phyloP scores from a whole-genome alignment of 2,329 filamentous ascomycete genomes.

The Alternaria conjuncta region DNA sequence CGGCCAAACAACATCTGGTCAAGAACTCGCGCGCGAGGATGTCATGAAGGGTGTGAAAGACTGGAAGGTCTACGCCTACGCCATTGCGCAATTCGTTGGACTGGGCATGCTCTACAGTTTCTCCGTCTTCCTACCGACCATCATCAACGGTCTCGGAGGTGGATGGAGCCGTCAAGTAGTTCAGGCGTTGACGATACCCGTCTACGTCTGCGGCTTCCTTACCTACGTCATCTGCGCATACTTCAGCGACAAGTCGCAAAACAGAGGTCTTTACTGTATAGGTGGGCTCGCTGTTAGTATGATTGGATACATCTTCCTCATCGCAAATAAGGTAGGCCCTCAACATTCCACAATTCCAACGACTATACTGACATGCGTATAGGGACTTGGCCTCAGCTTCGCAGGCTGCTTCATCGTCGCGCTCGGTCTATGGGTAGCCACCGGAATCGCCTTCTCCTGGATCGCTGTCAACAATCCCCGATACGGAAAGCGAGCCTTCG shows the following conservation, averaged over 20 bases:
- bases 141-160: slow-evolving; percentile 35
- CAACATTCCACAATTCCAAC: neutral
- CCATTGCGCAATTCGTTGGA: slow-evolving; percentile 54
- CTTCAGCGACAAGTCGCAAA: slow-evolving; percentile 33
- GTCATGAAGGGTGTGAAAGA: slow-evolving; percentile 56
- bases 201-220: slow-evolving; percentile 35
- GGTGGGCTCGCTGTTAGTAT: slow-evolving; percentile 47
- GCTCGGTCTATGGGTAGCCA: slow-evolving; percentile 33
- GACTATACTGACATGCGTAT: neutral
- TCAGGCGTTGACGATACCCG: slow-evolving; percentile 41
- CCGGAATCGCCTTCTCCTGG: slow-evolving; percentile 37
- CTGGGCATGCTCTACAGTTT: slow-evolving; percentile 36
- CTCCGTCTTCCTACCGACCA: slow-evolving; percentile 37
- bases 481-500: slow-evolving; percentile 40
- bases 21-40: slow-evolving; percentile 54
- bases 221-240: slow-evolving; percentile 34
- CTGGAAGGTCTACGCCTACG: slow-evolving; percentile 42
- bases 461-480: slow-evolving; percentile 37
- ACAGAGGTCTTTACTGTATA: slow-evolving; percentile 36
- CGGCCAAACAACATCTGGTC: slow-evolving; percentile 53
- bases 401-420: slow-evolving; percentile 39
- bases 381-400: slow-evolving; percentile 25
- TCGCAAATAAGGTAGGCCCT: slow-evolving; percentile 13
- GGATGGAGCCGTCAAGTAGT: slow-evolving; percentile 31
- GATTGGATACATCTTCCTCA: slow-evolving; percentile 57